These are phyloP conservation scores for Thraustotheca clavata DNA, from an alignment of 352 stramenopile species.

Conservation along the genomic window DNA sequence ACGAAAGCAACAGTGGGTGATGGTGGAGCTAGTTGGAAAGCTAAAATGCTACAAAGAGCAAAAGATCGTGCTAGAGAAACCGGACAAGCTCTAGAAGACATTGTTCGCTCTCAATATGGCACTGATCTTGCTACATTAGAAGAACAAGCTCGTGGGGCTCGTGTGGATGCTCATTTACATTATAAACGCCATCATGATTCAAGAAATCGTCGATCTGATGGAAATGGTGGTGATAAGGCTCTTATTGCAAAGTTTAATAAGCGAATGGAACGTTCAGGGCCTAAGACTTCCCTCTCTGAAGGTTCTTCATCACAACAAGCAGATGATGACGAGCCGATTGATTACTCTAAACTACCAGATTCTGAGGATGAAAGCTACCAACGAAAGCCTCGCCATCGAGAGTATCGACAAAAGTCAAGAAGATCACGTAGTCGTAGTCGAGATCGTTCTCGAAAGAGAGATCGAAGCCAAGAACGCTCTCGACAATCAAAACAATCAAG, in stretches of 20 bases:
- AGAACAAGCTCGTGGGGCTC: slow-evolving; percentile 39
- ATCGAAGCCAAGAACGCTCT: slow-evolving; percentile 31
- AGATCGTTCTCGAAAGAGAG: slow-evolving; percentile 18
- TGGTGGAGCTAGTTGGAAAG: slow-evolving; percentile 69
- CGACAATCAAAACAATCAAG: not conserved
- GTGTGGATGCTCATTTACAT: slow-evolving; percentile 48
- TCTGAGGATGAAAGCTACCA: slow-evolving; percentile 27
- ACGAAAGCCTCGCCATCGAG: slow-evolving; percentile 23
- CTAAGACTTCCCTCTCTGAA: not conserved
- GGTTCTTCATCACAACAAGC: slow-evolving; percentile 23
- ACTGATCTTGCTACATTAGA: slow-evolving; percentile 44
- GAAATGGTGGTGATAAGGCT: slow-evolving; percentile 15
- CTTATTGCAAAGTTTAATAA: slow-evolving; percentile 3
- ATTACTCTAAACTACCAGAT: slow-evolving; percentile 67
- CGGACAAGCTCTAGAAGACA: slow-evolving; percentile 42
- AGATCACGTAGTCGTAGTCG: no score
- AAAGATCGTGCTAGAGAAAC: slow-evolving; percentile 48
- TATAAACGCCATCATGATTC: slow-evolving; percentile 46
- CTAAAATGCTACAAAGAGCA: slow-evolving; percentile 73
- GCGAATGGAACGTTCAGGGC: not conserved
- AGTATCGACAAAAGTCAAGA: no score
- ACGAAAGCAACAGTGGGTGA: slow-evolving; percentile 39
- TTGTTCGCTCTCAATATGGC: slow-evolving; percentile 51
- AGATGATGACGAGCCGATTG: slow-evolving; percentile 59
- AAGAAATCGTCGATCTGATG: no score